Base-by-base conservation (phyloP, 805 yeast species). In the Ogataea neopini region DNA sequence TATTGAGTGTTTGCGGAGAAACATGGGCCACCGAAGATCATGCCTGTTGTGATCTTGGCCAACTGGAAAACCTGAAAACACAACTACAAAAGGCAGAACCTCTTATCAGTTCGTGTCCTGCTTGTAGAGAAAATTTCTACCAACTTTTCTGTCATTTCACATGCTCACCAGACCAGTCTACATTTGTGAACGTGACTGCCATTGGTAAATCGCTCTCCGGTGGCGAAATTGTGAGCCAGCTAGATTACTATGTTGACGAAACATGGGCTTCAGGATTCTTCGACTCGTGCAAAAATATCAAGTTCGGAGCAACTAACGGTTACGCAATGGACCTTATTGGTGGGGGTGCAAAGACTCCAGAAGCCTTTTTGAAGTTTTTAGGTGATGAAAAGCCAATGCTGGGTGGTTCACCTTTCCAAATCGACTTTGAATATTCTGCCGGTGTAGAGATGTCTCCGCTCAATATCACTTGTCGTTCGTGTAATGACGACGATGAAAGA, bases 361-460 rank as follows among this genome's bases (percentile, higher is more conserved):
- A 72, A 26, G 80, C 81, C 45, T 92, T 92, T 62, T 70, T 92
- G 55, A 86, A 90, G 67, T 94, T 92, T 61, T 67, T 94, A 43
- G 98, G 98, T 10, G 98, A 92, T 63, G 95, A 89, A 57, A 91
- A 92, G 64, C 98, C 98, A 0, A 56, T 88, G 58, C 72, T 92
- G 3, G 97, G 98, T 0, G 99, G 99, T 0, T 88, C 96, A 0
- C 97, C 97, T 0, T 89, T 92, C 63, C 98, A 92, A 64, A 91
- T 92, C 51, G 85, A 90, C 62, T 90, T 81, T 64, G 68, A 72
- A 2, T 88, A 81, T 70, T 40, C 63, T 9, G 46, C 45, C 3
- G 48, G 50, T 11, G 42, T 39, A 2, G 47, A 47, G 3, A 60
- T 77, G 54, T 60, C 58, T 33, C 59, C 72, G 11, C 48, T 66